Evolutionary conservation across 2,329 filamentous ascomycete species (phyloP), one percentile per base, ranked within the genome.

Genomic region (Westerdykella ornata): DNA sequence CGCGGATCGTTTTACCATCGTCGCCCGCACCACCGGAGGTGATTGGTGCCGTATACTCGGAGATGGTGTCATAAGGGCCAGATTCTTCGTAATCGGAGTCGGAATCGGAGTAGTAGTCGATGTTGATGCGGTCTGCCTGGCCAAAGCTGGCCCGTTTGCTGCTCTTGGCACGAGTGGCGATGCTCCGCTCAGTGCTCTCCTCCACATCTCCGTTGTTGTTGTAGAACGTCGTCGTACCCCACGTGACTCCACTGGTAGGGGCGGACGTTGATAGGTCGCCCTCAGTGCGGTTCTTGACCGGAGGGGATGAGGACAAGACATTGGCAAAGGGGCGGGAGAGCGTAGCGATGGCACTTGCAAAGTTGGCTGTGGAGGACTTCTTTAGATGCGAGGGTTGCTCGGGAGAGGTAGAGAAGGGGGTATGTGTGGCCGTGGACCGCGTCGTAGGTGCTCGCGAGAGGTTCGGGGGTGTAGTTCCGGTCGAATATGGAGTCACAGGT

Each of bases 401-500:
- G 14, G 68, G 67, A 11, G 66, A 68, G 8, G 63, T 71, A 9
- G 68, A 66, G 16, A 68, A 62, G 20, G 69, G 59, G 3, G 62
- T 63, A 33, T 73, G 64, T 6, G 57, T 57, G 16, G 63, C 57
- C 12, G 68, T 60, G 6, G 48, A 65, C 14, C 66, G 67, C 35
- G 56, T 48, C 11, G 63, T 66, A 16, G 60, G 59, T 16, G 62
- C 54, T 38, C 70, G 68, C 18, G 70, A 68, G 29, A 66, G 51
- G 17, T 64, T 60, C 4, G 75, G 75, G 35, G 75, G 75, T 3
- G 75, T 77, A 16, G 68, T 71, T 13, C 72, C 72, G 1, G 71
- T 74, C 3, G 74, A 77, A 49, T 72, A 71, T 1, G 75, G 70
- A 3, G 73, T 74, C 2, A 71, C 68, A 3, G 72, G 69, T 37